Evolutionary conservation across 805 yeast genomes (phyloP), one percentile per base, ranked within the genome.

Genomic region (Kluyveromyces nonfermentans): DNA sequence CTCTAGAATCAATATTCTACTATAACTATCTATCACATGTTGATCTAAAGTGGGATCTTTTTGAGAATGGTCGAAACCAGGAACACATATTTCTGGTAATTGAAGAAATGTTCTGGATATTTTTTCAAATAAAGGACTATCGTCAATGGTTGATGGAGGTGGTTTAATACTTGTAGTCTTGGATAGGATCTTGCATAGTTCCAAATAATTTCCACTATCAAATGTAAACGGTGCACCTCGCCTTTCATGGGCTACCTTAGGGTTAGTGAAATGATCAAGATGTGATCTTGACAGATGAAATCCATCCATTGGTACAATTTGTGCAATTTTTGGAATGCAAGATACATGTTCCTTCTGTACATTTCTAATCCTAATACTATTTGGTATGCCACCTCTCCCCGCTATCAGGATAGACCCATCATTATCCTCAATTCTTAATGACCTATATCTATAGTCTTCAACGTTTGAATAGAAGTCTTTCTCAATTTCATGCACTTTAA

Each of bases 141-240:
- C 3, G 49, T 51, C 10, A 48, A 20, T 6, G 45, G 41, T 3
- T 56, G 38, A 37, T 28, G 20, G n/a, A 21, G 43, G 31, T 3
- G 63, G 59, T 28, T 40, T 46, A 7, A 54, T 38, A 7, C 30
- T 25, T 30, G 52, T 46, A 1, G 58, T 55, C 37, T 48, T 42
- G 14, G 55, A 49, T 12, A 60, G 36, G 4, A 51, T 35, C 25
- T 46, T 46, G 34, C 60, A 53, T 20, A 62, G 40, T 38, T 56
- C 54, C 10, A 52, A 40, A 44, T 55, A 62, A 45, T 63, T 70
- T 10, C 63, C 56, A 5, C 83, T 75, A 56, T 89, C 89, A 64
- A 89, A 90, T 0, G 97, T 88, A 52, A 71, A 76, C 1, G 96
- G 94, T 0, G 96, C 82, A 0, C 97, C 97, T 40, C 97, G 71